A percentile compares a stretch with the other conserved stretches of the same genome.
phyloP scores from a whole-genome alignment of 176 grass and related monocot species.

The Elymus sibiricus region DNA sequence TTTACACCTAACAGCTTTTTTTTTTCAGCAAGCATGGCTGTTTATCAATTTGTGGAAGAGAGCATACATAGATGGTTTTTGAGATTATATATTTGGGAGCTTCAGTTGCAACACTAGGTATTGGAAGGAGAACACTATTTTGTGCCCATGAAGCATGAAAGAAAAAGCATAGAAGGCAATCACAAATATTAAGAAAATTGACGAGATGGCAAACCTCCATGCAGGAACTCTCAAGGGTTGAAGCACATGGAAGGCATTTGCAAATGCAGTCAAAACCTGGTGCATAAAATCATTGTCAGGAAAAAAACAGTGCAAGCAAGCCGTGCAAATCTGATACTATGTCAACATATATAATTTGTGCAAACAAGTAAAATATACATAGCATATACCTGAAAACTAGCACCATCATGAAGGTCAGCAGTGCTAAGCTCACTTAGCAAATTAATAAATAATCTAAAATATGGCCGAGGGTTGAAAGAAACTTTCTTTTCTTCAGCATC shows the following conservation, averaged over 20 bases:
- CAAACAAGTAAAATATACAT: neutral
- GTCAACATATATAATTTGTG: neutral
- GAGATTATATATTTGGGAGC: neutral
- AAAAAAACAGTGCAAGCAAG: neutral
- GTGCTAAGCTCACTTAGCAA: constrained; percentile 82
- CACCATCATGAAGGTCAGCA: constrained; percentile 58
- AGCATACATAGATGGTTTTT: neutral
- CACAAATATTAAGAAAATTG: constrained; percentile 4
- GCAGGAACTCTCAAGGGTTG: constrained; percentile 54
- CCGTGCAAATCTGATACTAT: neutral
- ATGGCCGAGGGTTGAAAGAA: constrained; percentile 78
- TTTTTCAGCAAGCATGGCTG: neutral
- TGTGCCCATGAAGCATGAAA: neutral
- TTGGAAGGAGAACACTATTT: neutral
- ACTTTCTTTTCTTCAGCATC: constrained; percentile 93
- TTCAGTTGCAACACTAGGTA: neutral
- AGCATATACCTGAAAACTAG: constrained; percentile 73
- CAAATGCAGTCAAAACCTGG: constrained; percentile 49
- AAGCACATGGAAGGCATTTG: constrained; percentile 37
- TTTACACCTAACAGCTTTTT: neutral
- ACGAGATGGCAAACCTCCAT: constrained; percentile 40
- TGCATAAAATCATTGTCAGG: constrained; percentile 14
- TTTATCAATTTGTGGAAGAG: neutral
- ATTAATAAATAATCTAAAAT: constrained; percentile 89
- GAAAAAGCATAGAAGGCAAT: neutral